Percentiles rank a stretch among this genome's conserved stretches.
phyloP scores from a whole-genome alignment of 192 early-diverging fungal species.

The Podila minutissima region DNA sequence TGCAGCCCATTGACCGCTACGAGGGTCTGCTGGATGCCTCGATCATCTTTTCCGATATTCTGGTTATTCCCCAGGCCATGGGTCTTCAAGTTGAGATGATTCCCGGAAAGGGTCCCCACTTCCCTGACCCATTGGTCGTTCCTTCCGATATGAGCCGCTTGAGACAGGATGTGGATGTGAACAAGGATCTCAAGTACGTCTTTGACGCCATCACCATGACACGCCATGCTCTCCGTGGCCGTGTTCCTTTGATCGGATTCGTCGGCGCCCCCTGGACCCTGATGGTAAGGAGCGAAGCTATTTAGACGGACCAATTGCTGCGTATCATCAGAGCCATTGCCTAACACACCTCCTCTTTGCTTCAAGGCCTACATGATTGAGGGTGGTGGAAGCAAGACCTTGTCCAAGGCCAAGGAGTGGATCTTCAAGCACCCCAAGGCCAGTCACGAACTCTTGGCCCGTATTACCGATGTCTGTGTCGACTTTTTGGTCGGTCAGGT shows the following conservation, averaged over 20 bases:
- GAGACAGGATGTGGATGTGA: conserved; percentile 70
- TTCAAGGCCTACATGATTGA: conserved; percentile 94
- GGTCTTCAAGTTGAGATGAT: conserved; percentile 96
- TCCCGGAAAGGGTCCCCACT: conserved; percentile 87
- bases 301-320: background rate
- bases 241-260: conserved; percentile 95
- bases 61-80: conserved; percentile 97
- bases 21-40: conserved; percentile 90
- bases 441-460: conserved; percentile 79
- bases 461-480: conserved; percentile 86
- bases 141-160: conserved; percentile 80
- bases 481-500: conserved; percentile 93
- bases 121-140: conserved; percentile 81
- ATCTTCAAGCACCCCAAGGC: conserved; percentile 81
- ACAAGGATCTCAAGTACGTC: conserved; percentile 86
- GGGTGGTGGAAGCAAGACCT: conserved; percentile 92
- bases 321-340: background rate
- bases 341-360: background rate
- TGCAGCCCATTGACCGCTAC: conserved; percentile 97
- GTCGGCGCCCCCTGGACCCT: conserved; percentile 98
- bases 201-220: conserved; percentile 96
- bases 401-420: conserved; percentile 93
- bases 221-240: conserved; percentile 81
- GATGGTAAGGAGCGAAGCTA: conserved; percentile 57
- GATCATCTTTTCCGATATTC: conserved; percentile 99